Evolutionary conservation across 129 eudicot species (phyloP), one percentile per base, ranked within the genome.

Genomic region (Calendula officinalis): DNA sequence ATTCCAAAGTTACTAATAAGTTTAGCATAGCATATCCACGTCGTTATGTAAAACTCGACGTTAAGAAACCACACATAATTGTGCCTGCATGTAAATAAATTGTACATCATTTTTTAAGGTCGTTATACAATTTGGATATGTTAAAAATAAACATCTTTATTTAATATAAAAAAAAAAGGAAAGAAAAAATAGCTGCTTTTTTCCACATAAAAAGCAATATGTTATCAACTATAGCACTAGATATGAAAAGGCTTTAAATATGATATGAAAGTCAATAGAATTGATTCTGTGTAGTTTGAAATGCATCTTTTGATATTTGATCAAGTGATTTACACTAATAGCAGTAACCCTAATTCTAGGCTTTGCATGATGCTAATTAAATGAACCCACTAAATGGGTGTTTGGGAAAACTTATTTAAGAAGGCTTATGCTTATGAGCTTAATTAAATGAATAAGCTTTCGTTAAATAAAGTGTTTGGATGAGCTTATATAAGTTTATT

Each of bases 31-130:
- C 30, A 70, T 66, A 60, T 40, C 64, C 70, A 70, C 60, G 67
- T n/a, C 58, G 64, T 41, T 59, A 9, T 6, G 46, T 53, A 48
- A 58, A 77, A 61, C 43, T 14, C 50, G 60, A 64, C 76, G 60
- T 42, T 17, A 27, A 56, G 30, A 22, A 22, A 22, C 30, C 30
- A 22, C 30, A 22, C 30, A 22, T 22, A 22, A 22, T 52, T 38
- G 63, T 56, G 57, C 81, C 84, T 80, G 78, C 72, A 80, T 45
- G 49, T 54, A 66, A 61, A 37, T 22, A 22, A 38, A 38, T 13
- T 62, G 45, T 16, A 49, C 44, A 35, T 10, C 13, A 45, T 75
- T 64, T 22, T 22, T 41, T 12, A 17, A 42, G 13, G 27, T 46
- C 43, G 27, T 12, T 14, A n/a, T 11, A 27, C 9, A 49, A 38